Conservation (phyloP, 352 stramenopile genomes). For the Globisporangium sylvaticum region DNA sequence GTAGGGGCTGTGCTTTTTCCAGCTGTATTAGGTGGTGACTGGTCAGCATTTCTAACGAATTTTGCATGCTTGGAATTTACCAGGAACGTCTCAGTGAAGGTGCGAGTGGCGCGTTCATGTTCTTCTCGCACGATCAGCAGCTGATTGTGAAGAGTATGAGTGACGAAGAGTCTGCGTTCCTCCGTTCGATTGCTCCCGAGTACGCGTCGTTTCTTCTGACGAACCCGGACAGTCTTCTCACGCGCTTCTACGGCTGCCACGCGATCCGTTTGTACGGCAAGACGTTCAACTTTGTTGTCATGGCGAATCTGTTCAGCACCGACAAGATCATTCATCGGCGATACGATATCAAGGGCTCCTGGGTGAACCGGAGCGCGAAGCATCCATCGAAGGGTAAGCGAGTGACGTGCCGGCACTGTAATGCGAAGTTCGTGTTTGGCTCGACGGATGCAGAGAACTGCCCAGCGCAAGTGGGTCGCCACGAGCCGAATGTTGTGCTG, state of each 20-base stretch:
- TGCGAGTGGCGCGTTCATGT: conserved; percentile 86
- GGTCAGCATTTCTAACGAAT: not conserved
- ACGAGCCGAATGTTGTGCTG: conserved; percentile 84
- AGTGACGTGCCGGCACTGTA: conserved; percentile 84
- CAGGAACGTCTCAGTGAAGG: conserved; percentile 80
- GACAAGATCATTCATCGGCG: conserved; percentile 81
- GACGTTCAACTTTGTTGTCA: conserved; percentile 89
- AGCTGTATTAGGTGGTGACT: not conserved
- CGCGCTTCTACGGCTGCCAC: conserved; percentile 82
- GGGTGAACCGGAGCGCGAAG: conserved; percentile 86
- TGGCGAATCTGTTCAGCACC: conserved; percentile 85
- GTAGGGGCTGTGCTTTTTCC: not conserved
- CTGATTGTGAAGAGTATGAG: conserved; percentile 90
- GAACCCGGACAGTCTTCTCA: conserved; percentile 79
- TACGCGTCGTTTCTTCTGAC: conserved; percentile 81
- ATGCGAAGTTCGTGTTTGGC: conserved; percentile 84
- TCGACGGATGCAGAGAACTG: conserved; percentile 80
- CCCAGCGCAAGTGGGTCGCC: conserved; percentile 64
- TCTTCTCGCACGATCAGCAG: conserved; percentile 87
- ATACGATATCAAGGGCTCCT: conserved; percentile 88
- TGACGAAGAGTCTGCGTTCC: conserved; percentile 76
- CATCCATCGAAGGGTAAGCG: conserved; percentile 82
- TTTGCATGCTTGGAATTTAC: not conserved
- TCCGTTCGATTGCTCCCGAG: conserved; percentile 74
- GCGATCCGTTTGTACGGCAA: conserved; percentile 84